Percentiles rank a stretch among this genome's conserved stretches.
These are phyloP conservation scores for Penicillium griseofulvum DNA, from an alignment of 2,329 filamentous ascomycete species.

Conservation along the genomic window DNA sequence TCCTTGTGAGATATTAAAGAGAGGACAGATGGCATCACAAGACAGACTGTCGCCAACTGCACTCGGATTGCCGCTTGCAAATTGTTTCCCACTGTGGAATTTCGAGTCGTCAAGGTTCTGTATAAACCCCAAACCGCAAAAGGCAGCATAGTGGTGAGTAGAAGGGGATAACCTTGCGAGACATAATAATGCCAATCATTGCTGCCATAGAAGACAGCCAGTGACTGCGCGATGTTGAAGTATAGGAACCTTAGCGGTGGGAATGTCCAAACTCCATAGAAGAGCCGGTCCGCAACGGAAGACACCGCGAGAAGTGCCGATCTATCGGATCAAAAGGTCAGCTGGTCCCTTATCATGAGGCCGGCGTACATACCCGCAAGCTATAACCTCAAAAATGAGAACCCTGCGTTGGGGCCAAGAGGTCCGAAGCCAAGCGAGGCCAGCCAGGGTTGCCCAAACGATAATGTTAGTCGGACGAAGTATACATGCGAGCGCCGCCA, in stretches of 20 bases:
- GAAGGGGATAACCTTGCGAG: slow-evolving; percentile 81
- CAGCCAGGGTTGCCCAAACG: slow-evolving; percentile 71
- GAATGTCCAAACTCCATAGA: slow-evolving; percentile 83
- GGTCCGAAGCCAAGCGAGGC: slow-evolving; percentile 51
- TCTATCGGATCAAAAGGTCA: slow-evolving; percentile 32
- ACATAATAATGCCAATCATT: slow-evolving; percentile 94
- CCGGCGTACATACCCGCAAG: slow-evolving; percentile 53
- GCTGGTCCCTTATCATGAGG: background rate
- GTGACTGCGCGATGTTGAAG: slow-evolving; percentile 83
- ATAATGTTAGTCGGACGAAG: slow-evolving; percentile 86
- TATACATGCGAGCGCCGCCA: slow-evolving; percentile 79
- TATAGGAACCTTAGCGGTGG: slow-evolving; percentile 83
- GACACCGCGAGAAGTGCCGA: slow-evolving; percentile 62
- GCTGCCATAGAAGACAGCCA: slow-evolving; percentile 87
- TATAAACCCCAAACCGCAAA: slow-evolving; percentile 68
- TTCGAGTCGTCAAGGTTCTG: slow-evolving; percentile 44
- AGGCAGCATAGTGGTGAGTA: slow-evolving; percentile 79
- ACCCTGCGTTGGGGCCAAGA: slow-evolving; percentile 46
- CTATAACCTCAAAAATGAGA: slow-evolving; percentile 61
- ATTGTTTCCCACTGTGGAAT: slow-evolving; percentile 30
- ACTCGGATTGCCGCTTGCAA: slow-evolving; percentile 45
- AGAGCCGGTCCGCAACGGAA: slow-evolving; percentile 67
- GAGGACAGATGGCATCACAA: slow-evolving; percentile 61
- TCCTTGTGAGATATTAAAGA: slow-evolving; percentile 92
- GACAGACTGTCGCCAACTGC: slow-evolving; percentile 58